A percentile compares a stretch with the other conserved stretches of the same genome.
phyloP scores from a whole-genome alignment of 1,139 yeast genomes.

The Barnettozyma hawaiiensis region DNA sequence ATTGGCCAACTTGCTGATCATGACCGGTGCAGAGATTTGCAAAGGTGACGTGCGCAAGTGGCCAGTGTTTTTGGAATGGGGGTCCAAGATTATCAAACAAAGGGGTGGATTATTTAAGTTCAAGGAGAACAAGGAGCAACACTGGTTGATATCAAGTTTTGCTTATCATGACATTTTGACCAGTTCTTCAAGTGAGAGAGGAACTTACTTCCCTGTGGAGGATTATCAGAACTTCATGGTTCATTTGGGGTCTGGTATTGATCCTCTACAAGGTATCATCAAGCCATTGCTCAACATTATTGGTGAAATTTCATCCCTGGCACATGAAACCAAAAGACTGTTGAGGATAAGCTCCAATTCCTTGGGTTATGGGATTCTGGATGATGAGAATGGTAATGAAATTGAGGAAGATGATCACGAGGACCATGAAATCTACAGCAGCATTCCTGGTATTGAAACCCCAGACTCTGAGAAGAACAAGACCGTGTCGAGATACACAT shows the following conservation, averaged over 20 bases:
- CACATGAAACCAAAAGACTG: constrained; percentile 42
- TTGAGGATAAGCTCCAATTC: constrained; percentile 21
- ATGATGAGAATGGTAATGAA: constrained; percentile 18
- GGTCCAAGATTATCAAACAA: constrained; percentile 48
- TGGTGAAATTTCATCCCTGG: constrained; percentile 64
- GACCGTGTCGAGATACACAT: constrained; percentile 25
- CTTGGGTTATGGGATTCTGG: constrained; percentile 22
- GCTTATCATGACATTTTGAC: constrained; percentile 78
- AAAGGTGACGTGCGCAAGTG: constrained; percentile 70
- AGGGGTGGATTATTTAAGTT: constrained; percentile 53
- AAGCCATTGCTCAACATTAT: constrained; percentile 58
- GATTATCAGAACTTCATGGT: constrained; percentile 54
- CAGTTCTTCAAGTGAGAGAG: constrained; percentile 46
- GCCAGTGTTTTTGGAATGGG: constrained; percentile 57
- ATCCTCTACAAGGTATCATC: constrained; percentile 70
- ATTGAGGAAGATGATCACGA: constrained; percentile 17
- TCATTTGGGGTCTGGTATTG: constrained; percentile 36
- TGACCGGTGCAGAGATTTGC: constrained; percentile 71
- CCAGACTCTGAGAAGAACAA: constrained; percentile 22
- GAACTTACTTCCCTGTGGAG: constrained; percentile 49
- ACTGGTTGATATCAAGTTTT: constrained; percentile 75
- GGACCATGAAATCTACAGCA: constrained; percentile 7
- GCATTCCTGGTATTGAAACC: constrained; percentile 22
- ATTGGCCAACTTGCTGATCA: constrained; percentile 59
- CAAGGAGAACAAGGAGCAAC: constrained; percentile 51